Base-by-base conservation (phyloP, 768 basidiomycete species). In the Lactarius evosmus region DNA sequence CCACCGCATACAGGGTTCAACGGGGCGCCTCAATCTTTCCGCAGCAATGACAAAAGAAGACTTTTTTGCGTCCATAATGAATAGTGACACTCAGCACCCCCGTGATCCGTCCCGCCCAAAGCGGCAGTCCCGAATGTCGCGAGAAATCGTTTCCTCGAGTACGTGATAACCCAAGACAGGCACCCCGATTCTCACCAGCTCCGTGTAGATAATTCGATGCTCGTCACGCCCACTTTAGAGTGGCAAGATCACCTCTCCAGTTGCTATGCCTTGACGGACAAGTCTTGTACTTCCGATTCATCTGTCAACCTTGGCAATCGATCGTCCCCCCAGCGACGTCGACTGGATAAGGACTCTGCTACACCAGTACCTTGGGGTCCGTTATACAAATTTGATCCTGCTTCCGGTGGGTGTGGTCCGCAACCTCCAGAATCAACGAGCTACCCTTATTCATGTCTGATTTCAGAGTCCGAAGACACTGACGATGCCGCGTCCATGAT, bases 121-220 rank as follows among this genome's bases (percentile, higher is more conserved):
- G 46, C 78, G 89, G 51, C 89, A 91, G 72, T 91, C 89, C 1
- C 79, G 89, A 61, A 79, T 91, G 56, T 88, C 89, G 12, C 82
- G 89, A 60, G 89, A 91, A 74, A 88, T 89, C 53, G 89, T 91
- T 17, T 91, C 89, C 27, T 87, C 85, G n/a, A 79, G 76, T 41
- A 82, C 80, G 82, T 83, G 34, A 17, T 51, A 29, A 5, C n/a
- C 14, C 11, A 14, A 34, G 14, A 16, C 11, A 4, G 12, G 60
- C 14, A 8, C 22, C 1, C 34, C 16, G 3, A 11, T 41, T 32
- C 25, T 33, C 33, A 40, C 46, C 32, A 55, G 9, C 4, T 41
- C 32, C 7, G 1, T 58, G n/a, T 66, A 88, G 87, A 85, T 71
- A 81, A 82, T 56, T 79, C 80, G 14, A 78, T 85, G 65, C 82